Percentiles rank a stretch among this genome's conserved stretches.
These are phyloP conservation scores for Hemisphaericaspora lyxosophila DNA, from an alignment of 1,139 yeast genomes.

Conservation along the genomic window DNA sequence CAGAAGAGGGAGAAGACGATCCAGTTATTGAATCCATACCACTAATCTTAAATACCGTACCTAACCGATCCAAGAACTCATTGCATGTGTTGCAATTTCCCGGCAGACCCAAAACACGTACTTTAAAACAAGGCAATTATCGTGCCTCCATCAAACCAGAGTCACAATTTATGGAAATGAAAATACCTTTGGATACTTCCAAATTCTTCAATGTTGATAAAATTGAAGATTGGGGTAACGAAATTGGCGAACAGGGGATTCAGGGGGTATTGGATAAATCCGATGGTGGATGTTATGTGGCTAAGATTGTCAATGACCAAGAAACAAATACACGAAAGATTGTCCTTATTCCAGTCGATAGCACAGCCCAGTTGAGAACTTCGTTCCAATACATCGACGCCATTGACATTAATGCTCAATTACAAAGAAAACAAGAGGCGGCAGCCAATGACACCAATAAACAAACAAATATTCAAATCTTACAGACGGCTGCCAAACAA, in stretches of 20 bases:
- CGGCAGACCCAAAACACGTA: conserved; percentile 56
- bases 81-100: conserved; percentile 65
- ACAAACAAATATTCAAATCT: conserved; percentile 42
- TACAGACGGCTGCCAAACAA: conserved; percentile 49
- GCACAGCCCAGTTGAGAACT: conserved; percentile 79
- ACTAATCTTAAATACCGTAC: conserved; percentile 38
- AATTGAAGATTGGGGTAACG: conserved; percentile 62
- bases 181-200: conserved; percentile 64
- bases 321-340: conserved; percentile 35
- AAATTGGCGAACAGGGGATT: conserved; percentile 58
- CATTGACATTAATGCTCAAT: conserved; percentile 28
- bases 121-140: conserved; percentile 43
- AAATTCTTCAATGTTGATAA: conserved; percentile 66
- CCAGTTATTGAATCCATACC: conserved; percentile 81
- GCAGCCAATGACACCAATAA: conserved; percentile 30
- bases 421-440: conserved; percentile 22
- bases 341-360: conserved; percentile 64
- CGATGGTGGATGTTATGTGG: conserved; percentile 51
- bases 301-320: conserved; percentile 23
- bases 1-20: conserved; percentile 51
- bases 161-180: conserved; percentile 60
- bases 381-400: conserved; percentile 75
- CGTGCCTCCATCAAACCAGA: conserved; percentile 61
- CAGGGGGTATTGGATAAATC: conserved; percentile 65
- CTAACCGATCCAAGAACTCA: conserved; percentile 20